Percentiles rank a stretch among this genome's conserved stretches.
Conservation (phyloP, 2,329 filamentous ascomycete species). For the Penicillium sp. region DNA sequence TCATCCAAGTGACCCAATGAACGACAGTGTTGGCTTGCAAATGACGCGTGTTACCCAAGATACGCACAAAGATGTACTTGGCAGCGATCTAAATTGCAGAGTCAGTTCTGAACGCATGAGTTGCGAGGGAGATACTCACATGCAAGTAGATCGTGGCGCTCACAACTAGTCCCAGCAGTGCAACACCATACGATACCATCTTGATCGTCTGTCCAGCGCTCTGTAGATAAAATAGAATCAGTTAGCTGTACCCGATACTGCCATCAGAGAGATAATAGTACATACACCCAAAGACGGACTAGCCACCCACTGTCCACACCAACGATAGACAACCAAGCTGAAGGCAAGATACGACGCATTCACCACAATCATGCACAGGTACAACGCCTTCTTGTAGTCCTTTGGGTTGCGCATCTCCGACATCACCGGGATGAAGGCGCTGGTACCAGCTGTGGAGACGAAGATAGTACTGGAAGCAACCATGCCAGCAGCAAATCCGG, state of each 20-base stretch:
- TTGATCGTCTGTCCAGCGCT: slow-evolving; percentile 58
- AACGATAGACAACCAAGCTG: slow-evolving; percentile 59
- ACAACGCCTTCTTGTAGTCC: slow-evolving; percentile 60
- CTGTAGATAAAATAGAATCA: slow-evolving; percentile 31
- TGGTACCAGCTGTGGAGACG: slow-evolving; percentile 57
- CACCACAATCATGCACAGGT: slow-evolving; percentile 58
- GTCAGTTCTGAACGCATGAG: background rate
- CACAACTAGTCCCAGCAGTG: slow-evolving; percentile 54
- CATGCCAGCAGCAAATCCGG: slow-evolving; percentile 59
- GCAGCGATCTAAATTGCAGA: slow-evolving; percentile 43
- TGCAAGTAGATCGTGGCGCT: slow-evolving; percentile 47
- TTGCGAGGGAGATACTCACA: background rate
- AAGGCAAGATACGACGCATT: slow-evolving; percentile 57
- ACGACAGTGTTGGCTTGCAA: slow-evolving; percentile 49
- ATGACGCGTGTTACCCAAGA: slow-evolving; percentile 51
- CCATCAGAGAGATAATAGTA: background rate
- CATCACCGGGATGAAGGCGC: slow-evolving; percentile 62
- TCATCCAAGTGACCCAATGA: slow-evolving; percentile 54
- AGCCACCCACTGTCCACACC: slow-evolving; percentile 61
- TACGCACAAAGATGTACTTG: slow-evolving; percentile 56
- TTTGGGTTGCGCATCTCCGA: slow-evolving; percentile 60
- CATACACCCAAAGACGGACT: slow-evolving; percentile 55
- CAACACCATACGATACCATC: slow-evolving; percentile 62
- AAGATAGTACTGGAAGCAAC: slow-evolving; percentile 59
- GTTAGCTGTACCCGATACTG: background rate